Conservation (phyloP, 1,284 basidiomycete species). For the Fistulina hepatica region DNA sequence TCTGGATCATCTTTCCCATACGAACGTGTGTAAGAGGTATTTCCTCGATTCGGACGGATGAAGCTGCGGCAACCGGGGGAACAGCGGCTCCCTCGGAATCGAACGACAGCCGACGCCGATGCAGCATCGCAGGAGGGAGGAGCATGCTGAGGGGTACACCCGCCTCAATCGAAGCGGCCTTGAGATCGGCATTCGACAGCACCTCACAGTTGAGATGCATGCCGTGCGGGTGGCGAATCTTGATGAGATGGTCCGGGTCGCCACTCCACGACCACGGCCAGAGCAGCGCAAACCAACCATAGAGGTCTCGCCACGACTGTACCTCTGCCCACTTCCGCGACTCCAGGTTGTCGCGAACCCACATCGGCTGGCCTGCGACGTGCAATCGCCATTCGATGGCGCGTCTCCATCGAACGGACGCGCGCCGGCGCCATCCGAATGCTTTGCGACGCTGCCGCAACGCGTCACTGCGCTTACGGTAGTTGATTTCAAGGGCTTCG, state of each 20-base stretch:
- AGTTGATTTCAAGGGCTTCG: constrained; percentile 53
- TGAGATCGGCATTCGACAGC: constrained; percentile 38
- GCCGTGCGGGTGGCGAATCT: constrained; percentile 24
- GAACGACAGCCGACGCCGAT: constrained; percentile 7
- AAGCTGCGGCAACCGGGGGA: background rate
- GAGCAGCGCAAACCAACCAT: background rate
- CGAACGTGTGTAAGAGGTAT: constrained; percentile 29
- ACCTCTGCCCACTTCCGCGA: constrained; percentile 11
- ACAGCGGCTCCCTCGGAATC: background rate
- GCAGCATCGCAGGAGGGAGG: constrained; percentile 29
- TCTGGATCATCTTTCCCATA: constrained; percentile 40
- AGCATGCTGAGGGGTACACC: constrained; percentile 46
- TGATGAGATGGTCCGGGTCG: constrained; percentile 8
- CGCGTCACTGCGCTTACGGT: constrained; percentile 39
- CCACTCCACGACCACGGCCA: background rate
- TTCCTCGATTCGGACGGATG: constrained; percentile 4
- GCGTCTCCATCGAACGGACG: constrained; percentile 41
- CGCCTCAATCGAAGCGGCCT: constrained; percentile 50
- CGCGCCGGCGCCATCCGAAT: constrained; percentile 26
- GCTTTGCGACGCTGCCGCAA: constrained; percentile 31
- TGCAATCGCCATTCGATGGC: constrained; percentile 49
- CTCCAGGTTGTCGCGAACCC: constrained; percentile 32
- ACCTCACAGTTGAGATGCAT: constrained; percentile 51
- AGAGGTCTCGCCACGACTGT: constrained; percentile 11
- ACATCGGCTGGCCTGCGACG: constrained; percentile 35